Percentiles rank a stretch among this genome's conserved stretches.
Evolutionary conservation across 768 basidiomycete genomes (phyloP).

Genomic region (Psilocybe tampanensis): DNA sequence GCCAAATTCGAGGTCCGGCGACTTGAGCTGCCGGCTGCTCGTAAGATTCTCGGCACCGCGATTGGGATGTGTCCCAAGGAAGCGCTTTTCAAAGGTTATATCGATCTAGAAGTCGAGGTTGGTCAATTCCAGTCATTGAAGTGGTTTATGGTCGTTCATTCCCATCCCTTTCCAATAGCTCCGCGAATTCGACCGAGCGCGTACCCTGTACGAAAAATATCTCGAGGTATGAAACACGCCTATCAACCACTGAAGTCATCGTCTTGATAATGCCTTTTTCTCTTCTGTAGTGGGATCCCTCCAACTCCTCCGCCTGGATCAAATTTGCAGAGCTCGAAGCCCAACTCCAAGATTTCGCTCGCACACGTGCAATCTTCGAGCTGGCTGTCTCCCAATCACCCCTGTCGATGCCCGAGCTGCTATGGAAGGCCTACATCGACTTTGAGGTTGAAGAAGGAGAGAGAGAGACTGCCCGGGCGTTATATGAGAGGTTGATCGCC

Average conservation of each 20-base stretch:
- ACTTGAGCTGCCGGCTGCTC: constrained; percentile 78
- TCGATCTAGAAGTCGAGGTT: constrained; percentile 90
- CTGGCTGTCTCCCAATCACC: constrained; percentile 82
- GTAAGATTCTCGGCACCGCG: constrained; percentile 86
- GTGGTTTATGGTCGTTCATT: neutral
- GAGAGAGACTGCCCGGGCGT: constrained; percentile 74
- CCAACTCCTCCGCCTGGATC: constrained; percentile 95
- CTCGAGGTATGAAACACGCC: constrained; percentile 62
- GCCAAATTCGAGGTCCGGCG: constrained; percentile 91
- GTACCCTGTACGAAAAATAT: constrained; percentile 92
- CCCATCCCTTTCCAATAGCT: constrained; percentile 47
- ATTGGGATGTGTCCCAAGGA: constrained; percentile 98
- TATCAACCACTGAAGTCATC: constrained; percentile 50
- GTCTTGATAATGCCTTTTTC: constrained; percentile 5
- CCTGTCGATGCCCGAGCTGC: constrained; percentile 91
- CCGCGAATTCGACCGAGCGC: constrained; percentile 93
- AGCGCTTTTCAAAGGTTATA: constrained; percentile 93
- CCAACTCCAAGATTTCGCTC: constrained; percentile 82
- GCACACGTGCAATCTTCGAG: constrained; percentile 93
- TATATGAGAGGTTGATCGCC: constrained; percentile 87
- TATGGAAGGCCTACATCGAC: constrained; percentile 97
- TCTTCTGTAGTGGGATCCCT: constrained; percentile 70
- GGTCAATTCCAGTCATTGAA: constrained; percentile 38
- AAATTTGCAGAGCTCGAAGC: constrained; percentile 92
- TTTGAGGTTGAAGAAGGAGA: constrained; percentile 96